Percentiles rank a stretch among this genome's conserved stretches.
These are phyloP conservation scores for Tetrahymena thermophila DNA, from an alignment of 73 alveolate species.

Conservation along the genomic window DNA sequence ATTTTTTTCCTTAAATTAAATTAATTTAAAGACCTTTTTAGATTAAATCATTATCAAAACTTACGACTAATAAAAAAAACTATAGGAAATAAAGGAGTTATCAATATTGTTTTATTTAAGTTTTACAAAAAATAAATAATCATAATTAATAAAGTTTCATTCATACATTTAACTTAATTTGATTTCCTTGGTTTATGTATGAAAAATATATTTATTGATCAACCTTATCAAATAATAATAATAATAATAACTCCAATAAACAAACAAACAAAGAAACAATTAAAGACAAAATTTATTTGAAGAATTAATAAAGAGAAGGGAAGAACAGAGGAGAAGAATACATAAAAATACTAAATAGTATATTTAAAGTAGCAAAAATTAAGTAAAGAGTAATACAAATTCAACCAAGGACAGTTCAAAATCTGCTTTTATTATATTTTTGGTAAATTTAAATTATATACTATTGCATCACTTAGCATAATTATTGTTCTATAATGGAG, in stretches of 20 bases:
- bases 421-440: not conserved
- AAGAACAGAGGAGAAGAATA: not conserved
- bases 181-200: not conserved
- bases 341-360: not conserved
- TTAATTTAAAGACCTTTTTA: not conserved
- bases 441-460: not conserved
- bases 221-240: not conserved
- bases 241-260: not conserved
- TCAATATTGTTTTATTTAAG: not conserved
- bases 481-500: not conserved
- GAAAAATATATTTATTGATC: too few relatives aligned
- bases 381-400: not conserved
- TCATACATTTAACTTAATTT: too few relatives aligned
- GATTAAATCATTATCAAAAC: too few relatives aligned
- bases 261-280: not conserved
- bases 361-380: not conserved
- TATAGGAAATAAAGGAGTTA: not conserved
- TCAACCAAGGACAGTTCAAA: not conserved
- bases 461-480: not conserved
- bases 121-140: too few relatives aligned
- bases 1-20: not conserved
- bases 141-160: too few relatives aligned
- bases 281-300: not conserved
- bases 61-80: not conserved
- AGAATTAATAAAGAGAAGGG: not conserved